Evolutionary conservation across 148 eudicot genomes (phyloP).

Genomic region (Dianthus caryophyllus): DNA sequence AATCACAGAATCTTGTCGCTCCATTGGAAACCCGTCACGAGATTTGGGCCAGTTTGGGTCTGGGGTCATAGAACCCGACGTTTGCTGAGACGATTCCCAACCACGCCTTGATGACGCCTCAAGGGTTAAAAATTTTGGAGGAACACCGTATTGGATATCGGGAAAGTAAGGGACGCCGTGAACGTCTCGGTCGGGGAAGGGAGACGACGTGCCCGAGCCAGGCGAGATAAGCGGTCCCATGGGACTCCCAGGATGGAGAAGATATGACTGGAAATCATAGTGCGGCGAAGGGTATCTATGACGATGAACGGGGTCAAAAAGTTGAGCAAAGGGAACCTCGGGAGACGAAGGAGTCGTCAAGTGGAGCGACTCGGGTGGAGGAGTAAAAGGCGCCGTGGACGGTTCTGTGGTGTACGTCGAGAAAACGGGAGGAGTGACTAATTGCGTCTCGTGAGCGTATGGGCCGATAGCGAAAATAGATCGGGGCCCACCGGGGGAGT

Average conservation of each 20-base stretch:
- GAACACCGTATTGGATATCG: slow-evolving; percentile 43
- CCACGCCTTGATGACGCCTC: slow-evolving; percentile 41
- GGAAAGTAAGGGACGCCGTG: slow-evolving; percentile 43
- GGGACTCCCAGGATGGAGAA: slow-evolving; percentile 83
- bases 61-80: slow-evolving; percentile 74
- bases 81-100: slow-evolving; percentile 65
- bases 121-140: slow-evolving; percentile 55
- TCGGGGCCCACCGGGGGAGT: slow-evolving; percentile 83
- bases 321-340: slow-evolving; percentile 92
- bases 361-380: slow-evolving; percentile 91
- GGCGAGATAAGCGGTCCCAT: slow-evolving; percentile 85
- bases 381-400: slow-evolving; percentile 91
- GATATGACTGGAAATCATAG: slow-evolving; percentile 78
- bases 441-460: slow-evolving; percentile 88
- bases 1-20: slow-evolving; percentile 51
- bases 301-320: slow-evolving; percentile 57
- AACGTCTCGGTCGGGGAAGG: slow-evolving; percentile 59
- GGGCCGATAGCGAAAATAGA: slow-evolving; percentile 88
- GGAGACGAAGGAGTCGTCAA: slow-evolving; percentile 97
- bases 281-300: slow-evolving; percentile 46
- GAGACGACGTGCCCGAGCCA: slow-evolving; percentile 83
- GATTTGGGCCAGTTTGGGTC: slow-evolving; percentile 43
- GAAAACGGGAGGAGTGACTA: slow-evolving; percentile 93
- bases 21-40: slow-evolving; percentile 32
- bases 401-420: slow-evolving; percentile 93